These are phyloP conservation scores for Capsella bursapastoris DNA, from an alignment of 345 rosid species.

Conservation along the genomic window DNA sequence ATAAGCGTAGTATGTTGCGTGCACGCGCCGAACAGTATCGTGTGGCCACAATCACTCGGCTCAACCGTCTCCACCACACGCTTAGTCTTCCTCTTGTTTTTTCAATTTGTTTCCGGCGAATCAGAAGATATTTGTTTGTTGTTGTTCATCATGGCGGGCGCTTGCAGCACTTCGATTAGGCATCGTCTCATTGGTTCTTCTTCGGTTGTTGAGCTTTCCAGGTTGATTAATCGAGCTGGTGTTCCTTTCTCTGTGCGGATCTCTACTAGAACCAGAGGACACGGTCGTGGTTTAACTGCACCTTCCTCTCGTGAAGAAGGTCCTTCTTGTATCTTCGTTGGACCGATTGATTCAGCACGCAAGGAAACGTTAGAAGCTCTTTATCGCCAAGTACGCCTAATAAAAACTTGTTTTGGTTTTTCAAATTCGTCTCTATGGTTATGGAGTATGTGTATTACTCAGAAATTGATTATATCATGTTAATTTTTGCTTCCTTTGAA, in stretches of 20 bases:
- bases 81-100: neutral
- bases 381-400: conserved; percentile 62
- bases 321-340: conserved; percentile 88
- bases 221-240: conserved; percentile 46
- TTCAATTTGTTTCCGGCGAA: conserved; percentile 36
- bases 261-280: conserved; percentile 47
- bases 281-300: conserved; percentile 47
- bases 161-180: conserved; percentile 51
- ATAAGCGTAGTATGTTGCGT: conserved; percentile 38
- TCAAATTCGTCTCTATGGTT: conserved; percentile 4
- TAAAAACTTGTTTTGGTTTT: neutral
- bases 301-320: conserved; percentile 57
- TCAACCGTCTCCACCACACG: conserved; percentile 37
- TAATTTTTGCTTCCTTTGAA: neutral
- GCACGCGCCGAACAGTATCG: conserved; percentile 44
- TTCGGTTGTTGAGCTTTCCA: conserved; percentile 48
- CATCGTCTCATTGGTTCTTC: conserved; percentile 58
- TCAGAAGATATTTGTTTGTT: neutral
- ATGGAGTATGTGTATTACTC: neutral
- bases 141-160: conserved; percentile 61
- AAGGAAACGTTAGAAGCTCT: conserved; percentile 97
- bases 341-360: conserved; percentile 90
- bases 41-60: conserved; percentile 41
- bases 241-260: conserved; percentile 59
- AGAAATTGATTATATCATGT: neutral